Base-by-base conservation (phyloP, 495 filamentous ascomycete species). In the Articulospora tetracladia region DNA sequence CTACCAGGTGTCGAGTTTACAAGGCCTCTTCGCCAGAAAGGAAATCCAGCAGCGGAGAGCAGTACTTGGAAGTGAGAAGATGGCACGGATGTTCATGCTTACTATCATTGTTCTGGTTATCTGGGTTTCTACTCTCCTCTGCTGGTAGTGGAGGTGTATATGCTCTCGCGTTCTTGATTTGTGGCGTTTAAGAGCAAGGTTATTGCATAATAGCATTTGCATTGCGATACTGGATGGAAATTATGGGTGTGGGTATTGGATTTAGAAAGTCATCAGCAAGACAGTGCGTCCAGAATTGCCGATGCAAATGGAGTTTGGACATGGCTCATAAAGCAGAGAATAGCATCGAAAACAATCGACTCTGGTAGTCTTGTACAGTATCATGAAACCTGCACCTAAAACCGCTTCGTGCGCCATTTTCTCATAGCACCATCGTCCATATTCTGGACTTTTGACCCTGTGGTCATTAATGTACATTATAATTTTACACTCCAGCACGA, bases 211-310 rank as follows among this genome's bases (percentile, higher is more conserved):
- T 26, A 20, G 20, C 25, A 22, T 7, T 47, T 47, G 54, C 24
- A 17, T 36, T 51, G 25, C 13, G 25, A 51, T 24, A 47, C 12
- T 36, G 25, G 56, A 20, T 49, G 30, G 25, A 22, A 17, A 26
- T 36, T 24, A n/a, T 23, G 27, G 19, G 23, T 51, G 8, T 26
- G 47, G 24, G n/a, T 32, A 20, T 22, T 23, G 32, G 23, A 44
- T 25, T 25, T 63, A 58, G 48, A 57, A 55, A 55, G 62, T 57
- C 46, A 20, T 58, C 50, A 57, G 61, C 51, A 60, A 60, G 59
- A 57, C 61, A 64, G 61, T 36, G 60, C 60, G 60, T 56, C n/a
- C 39, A 44, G 3, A 8, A 15, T 44, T 44, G 39, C 39, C 3
- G 39, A 60, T 55, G 54, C n/a, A 46, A 52, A 22, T 36, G 56